Evolutionary conservation across 139 green algal species (phyloP).

Genomic region (Bryopsis sp.): DNA sequence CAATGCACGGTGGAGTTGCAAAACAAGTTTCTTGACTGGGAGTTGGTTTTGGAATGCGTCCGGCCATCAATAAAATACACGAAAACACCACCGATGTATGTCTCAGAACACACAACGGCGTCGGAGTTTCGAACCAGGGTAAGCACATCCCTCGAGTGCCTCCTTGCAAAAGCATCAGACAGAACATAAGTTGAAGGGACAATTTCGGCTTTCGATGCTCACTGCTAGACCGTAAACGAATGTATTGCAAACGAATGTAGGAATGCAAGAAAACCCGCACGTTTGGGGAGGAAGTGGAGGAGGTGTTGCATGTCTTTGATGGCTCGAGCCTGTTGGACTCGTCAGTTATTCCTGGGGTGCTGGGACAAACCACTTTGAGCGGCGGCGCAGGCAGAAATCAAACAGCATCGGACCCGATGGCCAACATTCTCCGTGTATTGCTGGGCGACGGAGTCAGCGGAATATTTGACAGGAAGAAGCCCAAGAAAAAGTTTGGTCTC

Average conservation of each 20-base stretch:
- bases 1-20: conserved; percentile 10
- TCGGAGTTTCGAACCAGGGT: conserved; percentile 8
- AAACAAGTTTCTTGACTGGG: conserved; percentile 11
- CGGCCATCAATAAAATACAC: neutral
- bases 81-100: conserved; percentile 8
- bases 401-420: no score
- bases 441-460: no score
- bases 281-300: neutral
- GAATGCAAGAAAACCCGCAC: conserved; percentile 9
- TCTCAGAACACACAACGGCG: conserved; percentile 13
- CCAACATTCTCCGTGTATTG: no score
- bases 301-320: conserved; percentile 11
- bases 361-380: no score
- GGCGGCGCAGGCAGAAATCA: no score
- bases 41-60: conserved; percentile 5
- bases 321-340: neutral
- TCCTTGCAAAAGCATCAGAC: neutral
- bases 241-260: neutral
- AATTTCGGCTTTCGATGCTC: no score
- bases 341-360: neutral
- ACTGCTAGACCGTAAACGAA: no score
- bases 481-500: no score
- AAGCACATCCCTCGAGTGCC: neutral
- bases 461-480: no score
- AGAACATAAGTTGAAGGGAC: no score